Conservation (phyloP, 805 yeast species). For the Candida incommunis region DNA sequence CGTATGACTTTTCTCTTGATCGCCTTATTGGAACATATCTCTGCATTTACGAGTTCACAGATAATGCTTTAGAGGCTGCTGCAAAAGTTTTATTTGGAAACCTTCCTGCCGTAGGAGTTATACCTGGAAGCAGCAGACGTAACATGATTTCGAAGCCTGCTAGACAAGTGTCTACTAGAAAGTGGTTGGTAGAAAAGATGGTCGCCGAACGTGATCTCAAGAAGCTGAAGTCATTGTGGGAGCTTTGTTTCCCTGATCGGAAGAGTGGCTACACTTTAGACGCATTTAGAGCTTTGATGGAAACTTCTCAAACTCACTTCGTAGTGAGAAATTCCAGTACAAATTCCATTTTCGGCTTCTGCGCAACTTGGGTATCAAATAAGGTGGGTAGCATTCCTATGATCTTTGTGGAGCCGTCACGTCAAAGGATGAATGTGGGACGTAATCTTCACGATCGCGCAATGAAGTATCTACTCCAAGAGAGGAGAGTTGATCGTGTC, state of each 20-base stretch:
- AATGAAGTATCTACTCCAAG: slow-evolving; percentile 32
- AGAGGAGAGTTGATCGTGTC: slow-evolving; percentile 27
- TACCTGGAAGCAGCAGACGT: slow-evolving; percentile 33
- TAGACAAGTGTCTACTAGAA: slow-evolving; percentile 3
- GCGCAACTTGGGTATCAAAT: slow-evolving; percentile 36
- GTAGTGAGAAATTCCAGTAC: slow-evolving; percentile 43
- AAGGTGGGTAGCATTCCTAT: slow-evolving; percentile 31
- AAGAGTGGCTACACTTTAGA: slow-evolving; percentile 12
- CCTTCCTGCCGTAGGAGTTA: slow-evolving; percentile 34
- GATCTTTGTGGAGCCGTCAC: slow-evolving; percentile 38
- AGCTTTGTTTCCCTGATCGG: slow-evolving; percentile 23
- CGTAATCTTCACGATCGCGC: slow-evolving; percentile 40
- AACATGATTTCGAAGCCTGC: not conserved
- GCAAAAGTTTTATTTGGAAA: slow-evolving; percentile 43
- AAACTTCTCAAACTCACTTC: slow-evolving; percentile 31
- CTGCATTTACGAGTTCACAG: slow-evolving; percentile 48
- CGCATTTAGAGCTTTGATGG: slow-evolving; percentile 13
- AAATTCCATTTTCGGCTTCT: slow-evolving; percentile 39
- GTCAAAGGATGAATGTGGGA: slow-evolving; percentile 41
- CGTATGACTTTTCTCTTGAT: slow-evolving; percentile 46
- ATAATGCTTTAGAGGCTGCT: slow-evolving; percentile 33
- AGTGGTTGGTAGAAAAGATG: slow-evolving; percentile 47
- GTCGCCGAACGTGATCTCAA: slow-evolving; percentile 35
- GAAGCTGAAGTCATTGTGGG: slow-evolving; percentile 32
- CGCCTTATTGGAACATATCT: slow-evolving; percentile 39